A percentile compares a stretch with the other conserved stretches of the same genome.
These are phyloP conservation scores for Grigorovia transvaalensis DNA, from an alignment of 805 yeast species.

Conservation along the genomic window DNA sequence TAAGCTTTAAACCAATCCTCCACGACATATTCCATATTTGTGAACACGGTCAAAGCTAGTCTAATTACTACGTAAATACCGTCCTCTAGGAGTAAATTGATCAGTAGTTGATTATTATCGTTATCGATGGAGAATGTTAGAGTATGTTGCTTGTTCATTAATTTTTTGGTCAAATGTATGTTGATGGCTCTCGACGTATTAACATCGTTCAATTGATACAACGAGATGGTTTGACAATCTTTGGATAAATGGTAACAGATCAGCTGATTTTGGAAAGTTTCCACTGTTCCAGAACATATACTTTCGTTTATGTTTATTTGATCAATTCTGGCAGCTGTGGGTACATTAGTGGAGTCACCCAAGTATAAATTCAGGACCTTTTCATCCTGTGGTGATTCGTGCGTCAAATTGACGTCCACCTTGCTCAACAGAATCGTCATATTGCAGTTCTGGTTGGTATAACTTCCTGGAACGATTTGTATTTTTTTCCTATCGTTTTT, in stretches of 20 bases:
- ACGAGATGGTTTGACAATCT: conserved; percentile 12
- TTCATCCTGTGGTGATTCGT: not conserved
- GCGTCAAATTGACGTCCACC: conserved; percentile 17
- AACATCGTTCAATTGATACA: conserved; percentile 17
- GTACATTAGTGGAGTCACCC: conserved; percentile 3
- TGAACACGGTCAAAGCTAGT: conserved; percentile 19
- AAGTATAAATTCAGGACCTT: conserved; percentile 14
- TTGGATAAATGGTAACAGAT: conserved; percentile 21
- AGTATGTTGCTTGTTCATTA: conserved; percentile 20
- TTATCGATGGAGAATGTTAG: conserved; percentile 5
- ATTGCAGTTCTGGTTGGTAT: not conserved
- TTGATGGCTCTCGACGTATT: conserved; percentile 15
- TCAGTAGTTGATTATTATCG: conserved; percentile 3
- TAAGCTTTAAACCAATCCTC: conserved; percentile 56
- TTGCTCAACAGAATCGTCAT: conserved; percentile 13
- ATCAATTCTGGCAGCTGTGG: not conserved
- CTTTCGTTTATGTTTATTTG: conserved; percentile 6
- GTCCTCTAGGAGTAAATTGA: conserved; percentile 20
- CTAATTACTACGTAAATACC: conserved; percentile 16
- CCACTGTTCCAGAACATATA: conserved; percentile 15
- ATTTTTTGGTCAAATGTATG: conserved; percentile 17
- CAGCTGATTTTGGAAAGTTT: conserved; percentile 11
- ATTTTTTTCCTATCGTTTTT: not conserved
- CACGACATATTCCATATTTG: conserved; percentile 2
- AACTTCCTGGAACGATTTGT: not conserved